Percentiles rank a stretch among this genome's conserved stretches.
These are phyloP conservation scores for Scheffersomyces titani DNA, from an alignment of 1,139 yeast genomes.

Conservation along the genomic window DNA sequence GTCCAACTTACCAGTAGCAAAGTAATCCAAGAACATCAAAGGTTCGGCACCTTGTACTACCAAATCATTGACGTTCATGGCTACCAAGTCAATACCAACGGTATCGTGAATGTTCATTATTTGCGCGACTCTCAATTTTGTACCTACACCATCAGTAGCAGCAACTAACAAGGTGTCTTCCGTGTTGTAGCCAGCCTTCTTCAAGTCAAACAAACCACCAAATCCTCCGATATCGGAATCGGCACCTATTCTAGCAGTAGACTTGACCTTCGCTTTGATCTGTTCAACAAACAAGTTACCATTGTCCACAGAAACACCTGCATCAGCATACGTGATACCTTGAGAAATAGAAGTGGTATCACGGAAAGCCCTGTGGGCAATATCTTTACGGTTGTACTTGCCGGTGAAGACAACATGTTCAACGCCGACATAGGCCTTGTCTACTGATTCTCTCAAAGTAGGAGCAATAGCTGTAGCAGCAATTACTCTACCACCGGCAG, in stretches of 20 bases:
- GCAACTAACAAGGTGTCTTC: conserved; percentile 84
- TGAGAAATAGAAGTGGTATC: conserved; percentile 31
- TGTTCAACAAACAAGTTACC: conserved; percentile 89
- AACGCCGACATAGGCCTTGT: conserved; percentile 83
- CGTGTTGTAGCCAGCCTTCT: conserved; percentile 79
- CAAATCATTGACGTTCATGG: conserved; percentile 97
- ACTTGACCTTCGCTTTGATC: conserved; percentile 86
- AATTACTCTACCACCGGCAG: conserved; percentile 96
- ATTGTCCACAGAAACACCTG: conserved; percentile 97
- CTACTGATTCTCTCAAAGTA: conserved; percentile 77
- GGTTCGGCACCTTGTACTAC: conserved; percentile 99
- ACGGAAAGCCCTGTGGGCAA: conserved; percentile 94
- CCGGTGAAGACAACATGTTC: conserved; percentile 69
- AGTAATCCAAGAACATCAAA: conserved; percentile 90
- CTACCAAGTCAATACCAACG: conserved; percentile 97
- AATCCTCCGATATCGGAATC: conserved; percentile 99
- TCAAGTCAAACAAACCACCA: conserved; percentile 93
- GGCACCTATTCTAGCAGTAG: conserved; percentile 96
- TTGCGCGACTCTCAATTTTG: conserved; percentile 94
- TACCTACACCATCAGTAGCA: conserved; percentile 99
- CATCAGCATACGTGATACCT: conserved; percentile 81
- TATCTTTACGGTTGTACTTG: conserved; percentile 86
- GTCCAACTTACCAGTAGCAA: conserved; percentile 92
- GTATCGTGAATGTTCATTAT: conserved; percentile 86
- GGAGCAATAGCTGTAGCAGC: conserved; percentile 88